A percentile compares a stretch with the other conserved stretches of the same genome.
Conservation (phyloP, 139 green algal genomes). For the Mesotaenium endlicherianum region DNA sequence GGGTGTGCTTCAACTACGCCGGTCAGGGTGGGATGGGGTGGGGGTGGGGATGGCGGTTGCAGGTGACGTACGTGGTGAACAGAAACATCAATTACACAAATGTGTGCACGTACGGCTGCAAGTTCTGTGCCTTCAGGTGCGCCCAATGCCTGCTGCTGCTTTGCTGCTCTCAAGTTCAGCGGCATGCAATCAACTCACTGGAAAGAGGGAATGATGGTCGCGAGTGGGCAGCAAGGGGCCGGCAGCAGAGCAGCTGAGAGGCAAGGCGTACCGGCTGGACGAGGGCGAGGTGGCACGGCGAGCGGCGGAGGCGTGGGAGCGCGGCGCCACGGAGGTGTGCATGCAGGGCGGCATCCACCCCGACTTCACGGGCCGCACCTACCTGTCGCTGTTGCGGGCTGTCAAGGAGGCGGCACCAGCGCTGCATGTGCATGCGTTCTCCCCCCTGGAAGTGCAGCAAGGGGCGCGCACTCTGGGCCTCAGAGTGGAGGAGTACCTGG, state of each 20-base stretch:
- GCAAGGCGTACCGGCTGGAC: constrained; percentile 72
- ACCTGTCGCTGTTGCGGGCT: constrained; percentile 72
- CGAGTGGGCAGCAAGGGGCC: constrained; percentile 51
- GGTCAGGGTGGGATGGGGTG: too few species aligned
- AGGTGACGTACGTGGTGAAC: constrained; percentile 70
- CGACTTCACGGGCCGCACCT: constrained; percentile 77
- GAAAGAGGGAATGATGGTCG: too few species aligned
- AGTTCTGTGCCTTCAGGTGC: constrained; percentile 41
- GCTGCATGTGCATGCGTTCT: constrained; percentile 89
- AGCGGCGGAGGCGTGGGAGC: constrained; percentile 74
- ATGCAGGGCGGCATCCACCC: constrained; percentile 87
- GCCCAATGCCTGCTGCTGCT: not conserved
- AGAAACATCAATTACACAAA: constrained; percentile 96
- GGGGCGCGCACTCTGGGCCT: not conserved
- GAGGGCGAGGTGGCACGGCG: constrained; percentile 69
- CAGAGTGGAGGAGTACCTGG: constrained; percentile 58
- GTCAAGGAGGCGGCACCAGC: constrained; percentile 69
- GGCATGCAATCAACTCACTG: too few species aligned
- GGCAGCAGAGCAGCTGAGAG: constrained; percentile 57
- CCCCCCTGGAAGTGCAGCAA: constrained; percentile 71
- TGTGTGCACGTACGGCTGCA: constrained; percentile 62
- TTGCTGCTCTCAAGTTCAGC: too few species aligned
- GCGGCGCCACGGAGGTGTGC: constrained; percentile 81
- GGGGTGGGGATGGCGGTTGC: too few species aligned
- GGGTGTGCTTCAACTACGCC: not conserved